phyloP scores from a whole-genome alignment of 345 rosid species.

The Pugionium cornutum region DNA sequence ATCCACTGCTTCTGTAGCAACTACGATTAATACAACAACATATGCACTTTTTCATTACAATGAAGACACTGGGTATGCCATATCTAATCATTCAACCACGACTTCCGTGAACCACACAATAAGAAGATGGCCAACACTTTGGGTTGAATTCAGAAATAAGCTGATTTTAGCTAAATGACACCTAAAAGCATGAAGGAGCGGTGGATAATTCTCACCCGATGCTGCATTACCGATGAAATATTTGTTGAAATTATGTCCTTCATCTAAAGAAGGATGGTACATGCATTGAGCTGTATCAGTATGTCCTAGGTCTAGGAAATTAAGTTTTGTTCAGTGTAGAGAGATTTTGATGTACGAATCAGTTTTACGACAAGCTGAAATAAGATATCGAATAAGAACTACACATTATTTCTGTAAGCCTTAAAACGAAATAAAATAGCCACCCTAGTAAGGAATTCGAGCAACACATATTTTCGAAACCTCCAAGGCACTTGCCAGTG shows the following conservation, averaged over 20 bases:
- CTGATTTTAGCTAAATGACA: slow-evolving; percentile 12
- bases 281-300: slow-evolving; percentile 8
- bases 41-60: slow-evolving; percentile 6
- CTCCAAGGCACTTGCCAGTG: slow-evolving; percentile 15
- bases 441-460: not conserved
- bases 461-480: not conserved
- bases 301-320: slow-evolving; percentile 9
- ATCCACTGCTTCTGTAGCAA: slow-evolving; percentile 14
- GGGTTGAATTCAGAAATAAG: slow-evolving; percentile 6
- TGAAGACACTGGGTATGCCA: not conserved
- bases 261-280: not conserved
- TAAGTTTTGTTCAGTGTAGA: slow-evolving; percentile 3
- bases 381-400: not conserved
- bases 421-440: not conserved
- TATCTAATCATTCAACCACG: slow-evolving; percentile 10
- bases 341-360: slow-evolving; percentile 9
- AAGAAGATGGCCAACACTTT: slow-evolving; percentile 5
- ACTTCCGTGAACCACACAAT: slow-evolving; percentile 15
- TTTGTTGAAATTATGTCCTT: not conserved
- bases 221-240: slow-evolving; percentile 3
- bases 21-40: slow-evolving; percentile 19
- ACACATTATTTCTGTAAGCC: not conserved
- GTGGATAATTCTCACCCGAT: slow-evolving; percentile 10
- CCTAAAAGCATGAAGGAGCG: slow-evolving; percentile 16
- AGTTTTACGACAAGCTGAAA: not conserved